A percentile compares a stretch with the other conserved stretches of the same genome.
These are phyloP conservation scores for Trichosanthes cucumerina DNA, from an alignment of 306 rosid species.

Conservation along the genomic window DNA sequence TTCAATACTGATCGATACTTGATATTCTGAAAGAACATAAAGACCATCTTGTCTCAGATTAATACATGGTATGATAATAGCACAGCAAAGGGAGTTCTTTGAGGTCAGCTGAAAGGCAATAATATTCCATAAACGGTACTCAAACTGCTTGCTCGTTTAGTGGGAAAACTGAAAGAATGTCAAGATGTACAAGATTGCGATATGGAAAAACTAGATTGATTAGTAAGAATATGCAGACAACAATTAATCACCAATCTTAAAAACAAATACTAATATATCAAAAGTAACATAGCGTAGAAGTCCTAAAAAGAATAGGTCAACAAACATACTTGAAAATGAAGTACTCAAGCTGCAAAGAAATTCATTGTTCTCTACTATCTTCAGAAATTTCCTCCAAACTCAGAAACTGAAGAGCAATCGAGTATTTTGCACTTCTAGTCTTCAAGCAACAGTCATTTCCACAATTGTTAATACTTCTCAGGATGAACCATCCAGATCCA, in stretches of 20 bases:
- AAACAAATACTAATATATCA: neutral
- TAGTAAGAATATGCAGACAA: neutral
- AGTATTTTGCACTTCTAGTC: slow-evolving; percentile 48
- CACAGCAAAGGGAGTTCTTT: neutral
- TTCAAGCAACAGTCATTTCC: slow-evolving; percentile 17
- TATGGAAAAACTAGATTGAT: neutral
- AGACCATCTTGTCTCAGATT: neutral
- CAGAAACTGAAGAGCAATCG: slow-evolving; percentile 73
- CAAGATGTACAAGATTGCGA: neutral
- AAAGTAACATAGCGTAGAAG: neutral
- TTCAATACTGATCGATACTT: neutral
- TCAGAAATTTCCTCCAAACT: slow-evolving; percentile 37
- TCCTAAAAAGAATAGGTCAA: neutral
- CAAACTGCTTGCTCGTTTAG: neutral
- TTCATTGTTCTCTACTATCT: slow-evolving; percentile 17
- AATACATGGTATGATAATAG: neutral
- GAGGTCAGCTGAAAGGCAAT: neutral
- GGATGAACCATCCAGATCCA: slow-evolving; percentile 45
- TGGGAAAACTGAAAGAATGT: neutral
- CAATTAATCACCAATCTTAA: neutral
- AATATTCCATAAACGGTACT: neutral
- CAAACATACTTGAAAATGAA: neutral
- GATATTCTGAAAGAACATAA: neutral
- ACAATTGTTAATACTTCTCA: slow-evolving; percentile 30
- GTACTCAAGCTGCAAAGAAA: neutral